phyloP scores from a whole-genome alignment of 345 rosid genomes.

The Eucalyptus cloeziana region DNA sequence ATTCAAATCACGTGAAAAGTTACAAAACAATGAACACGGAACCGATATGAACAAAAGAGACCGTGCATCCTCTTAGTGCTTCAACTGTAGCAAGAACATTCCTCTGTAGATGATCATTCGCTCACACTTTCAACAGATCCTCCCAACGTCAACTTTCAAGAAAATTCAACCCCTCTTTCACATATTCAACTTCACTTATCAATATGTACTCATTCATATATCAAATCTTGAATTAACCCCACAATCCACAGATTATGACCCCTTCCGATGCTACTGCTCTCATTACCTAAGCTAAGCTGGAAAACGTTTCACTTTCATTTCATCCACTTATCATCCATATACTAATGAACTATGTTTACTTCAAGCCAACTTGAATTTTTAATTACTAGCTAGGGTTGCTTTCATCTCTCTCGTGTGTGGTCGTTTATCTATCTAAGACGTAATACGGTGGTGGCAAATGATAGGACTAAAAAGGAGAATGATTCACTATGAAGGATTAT shows the following conservation, averaged over 20 bases:
- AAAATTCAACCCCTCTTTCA: not conserved
- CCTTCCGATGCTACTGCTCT: not conserved
- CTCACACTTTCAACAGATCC: not conserved
- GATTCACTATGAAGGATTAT: not conserved
- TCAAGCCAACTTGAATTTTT: not conserved
- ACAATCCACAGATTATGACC: not conserved
- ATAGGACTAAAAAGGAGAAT: not conserved
- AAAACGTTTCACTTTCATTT: not conserved
- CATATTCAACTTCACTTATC: slow-evolving; percentile 2
- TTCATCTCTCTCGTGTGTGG: not conserved
- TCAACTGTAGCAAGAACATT: not conserved
- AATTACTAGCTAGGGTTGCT: not conserved
- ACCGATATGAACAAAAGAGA: not conserved
- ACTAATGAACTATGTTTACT: not conserved
- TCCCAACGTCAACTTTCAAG: not conserved
- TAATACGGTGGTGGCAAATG: not conserved
- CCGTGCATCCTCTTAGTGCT: not conserved
- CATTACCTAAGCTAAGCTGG: not conserved
- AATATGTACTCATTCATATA: not conserved
- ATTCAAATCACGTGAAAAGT: not conserved
- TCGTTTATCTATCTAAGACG: not conserved
- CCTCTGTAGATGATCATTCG: not conserved
- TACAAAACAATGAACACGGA: not conserved
- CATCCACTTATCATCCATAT: not conserved
- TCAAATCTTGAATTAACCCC: not conserved